phyloP scores from a whole-genome alignment of 2,329 filamentous ascomycete species.

The Pestalotiopsis sp. region DNA sequence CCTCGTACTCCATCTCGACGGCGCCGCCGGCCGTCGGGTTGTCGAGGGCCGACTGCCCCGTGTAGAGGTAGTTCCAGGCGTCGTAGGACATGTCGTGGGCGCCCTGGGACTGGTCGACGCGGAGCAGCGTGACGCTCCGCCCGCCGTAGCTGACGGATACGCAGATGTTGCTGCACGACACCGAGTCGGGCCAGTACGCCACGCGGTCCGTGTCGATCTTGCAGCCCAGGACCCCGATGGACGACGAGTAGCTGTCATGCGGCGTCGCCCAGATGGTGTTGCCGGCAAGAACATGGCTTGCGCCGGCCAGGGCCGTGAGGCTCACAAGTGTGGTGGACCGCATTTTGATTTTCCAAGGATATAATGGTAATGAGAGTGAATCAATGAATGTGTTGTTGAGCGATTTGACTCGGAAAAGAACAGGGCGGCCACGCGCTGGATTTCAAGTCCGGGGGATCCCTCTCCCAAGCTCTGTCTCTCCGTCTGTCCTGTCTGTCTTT shows the following conservation, averaged over 20 bases:
- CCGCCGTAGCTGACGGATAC: slow-evolving; percentile 51
- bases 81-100: slow-evolving; percentile 62
- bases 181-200: slow-evolving; percentile 58
- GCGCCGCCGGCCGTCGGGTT: slow-evolving; percentile 51
- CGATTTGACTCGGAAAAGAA: not conserved
- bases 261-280: slow-evolving; percentile 48
- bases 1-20: slow-evolving; percentile 51
- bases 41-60: slow-evolving; percentile 47
- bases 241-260: slow-evolving; percentile 58
- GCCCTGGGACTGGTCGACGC: slow-evolving; percentile 56
- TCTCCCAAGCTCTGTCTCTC: not conserved
- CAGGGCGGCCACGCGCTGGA: not conserved
- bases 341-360: not conserved
- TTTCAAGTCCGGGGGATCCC: not conserved
- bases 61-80: slow-evolving; percentile 60
- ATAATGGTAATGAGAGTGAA: not conserved
- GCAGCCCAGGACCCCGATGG: slow-evolving; percentile 60
- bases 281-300: slow-evolving; percentile 15
- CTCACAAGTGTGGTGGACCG: not conserved
- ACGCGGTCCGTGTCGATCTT: slow-evolving; percentile 62
- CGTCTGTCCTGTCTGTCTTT: too few species aligned
- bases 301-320: not conserved
- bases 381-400: not conserved
- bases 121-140: slow-evolving; percentile 57
- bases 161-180: slow-evolving; percentile 59